Base-by-base conservation (phyloP, 352 stramenopile species). In the Pythium apleroticum region DNA sequence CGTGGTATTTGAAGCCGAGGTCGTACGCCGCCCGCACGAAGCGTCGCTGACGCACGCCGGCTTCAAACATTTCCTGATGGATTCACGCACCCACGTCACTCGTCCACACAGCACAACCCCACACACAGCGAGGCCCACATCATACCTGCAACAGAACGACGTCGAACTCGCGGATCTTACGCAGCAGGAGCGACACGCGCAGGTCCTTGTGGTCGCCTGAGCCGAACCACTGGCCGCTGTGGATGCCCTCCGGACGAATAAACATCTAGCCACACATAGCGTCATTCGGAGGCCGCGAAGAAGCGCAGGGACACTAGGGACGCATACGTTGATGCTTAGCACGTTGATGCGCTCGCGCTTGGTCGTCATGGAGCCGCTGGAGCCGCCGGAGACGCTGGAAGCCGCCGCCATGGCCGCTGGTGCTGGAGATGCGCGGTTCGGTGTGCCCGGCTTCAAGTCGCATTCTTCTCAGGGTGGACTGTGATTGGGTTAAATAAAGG, bases 131-230 rank as follows among this genome's bases (percentile, higher is more conserved):
- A n/a, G n/a, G n/a, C n/a, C n/a, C n/a, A n/a, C 24, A 4, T 14
- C 25, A 15, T n/a, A 82, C 77, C 68, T 87, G 78, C 3, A 94
- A 65, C 20, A 91, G 77, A 25, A 91, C 81, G 48, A 94, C 66
- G 56, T 94, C 86, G 41, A 90, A 90, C 19, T 80, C 63, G 20
- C 69, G 69, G 46, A 94, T 90, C 54, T 94, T 94, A 15, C 76
- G 78, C 24, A 90, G 76, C 49, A 94, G 65, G 33, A 91, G 75
- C 45, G 79, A 68, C 30, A 86, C 62, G 15, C 86, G 79, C 39
- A 91, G 68, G 57, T 94, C 80, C 63, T 94, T 94, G 60, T 83
- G 71, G 69, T 94, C 86, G n/a, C 86, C 83, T 9, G 60, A 50
- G 45, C 77, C 66, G 56, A 93, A 87, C 84, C 84, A 93, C 33